Base-by-base conservation (phyloP, 345 rosid genomes). In the Eucalyptus erythrocorys region DNA sequence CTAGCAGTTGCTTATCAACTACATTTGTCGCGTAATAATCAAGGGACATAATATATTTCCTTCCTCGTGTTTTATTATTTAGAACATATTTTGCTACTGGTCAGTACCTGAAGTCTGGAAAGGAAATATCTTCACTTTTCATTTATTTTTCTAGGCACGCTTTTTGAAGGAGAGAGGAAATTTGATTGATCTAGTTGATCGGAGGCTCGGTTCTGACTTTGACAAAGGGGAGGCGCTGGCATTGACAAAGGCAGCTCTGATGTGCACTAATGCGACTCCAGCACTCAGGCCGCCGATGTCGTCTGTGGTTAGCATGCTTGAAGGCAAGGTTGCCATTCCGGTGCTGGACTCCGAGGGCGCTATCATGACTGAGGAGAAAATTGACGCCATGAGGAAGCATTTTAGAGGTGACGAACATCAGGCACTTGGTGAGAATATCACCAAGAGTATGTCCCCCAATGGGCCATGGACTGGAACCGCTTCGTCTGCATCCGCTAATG, bases 401-500 rank as follows among this genome's bases (percentile, higher is more conserved):
- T 64, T 26, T 3, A 17, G 8, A 48, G 32, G 48, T 21, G 34
- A 85, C 16, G 90, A 53, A 50, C 91, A 80, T 27, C 81, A 34
- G 24, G 24, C 43, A 17, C 4, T 34, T 17, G 24, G 14, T 22
- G 19, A 37, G 37, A 24, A 48, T 16, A 57, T 42, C 88, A 17
- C 76, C 88, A 87, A 7, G 34, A 87, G 88, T 27, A 19, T 11
- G 88, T 19, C 53, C 53, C 1, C 81, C 10, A 32, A 53, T 8
- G 94, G 91, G 55, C 93, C 92, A 34, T 68, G 80, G 80, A 68
- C 24, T 32, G 80, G 80, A n/a, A 86, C 91, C 8, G 37, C 90
- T 86, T 87, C 92, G 37, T 89, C 94, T 30, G 80, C 91, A 6
- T 91, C 89, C 47, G 80, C 88, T 64, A n/a, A 43, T 4, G 95